Evolutionary conservation across 2,329 filamentous ascomycete genomes (phyloP).

Genomic region (Purpureocillium takamizusanense): DNA sequence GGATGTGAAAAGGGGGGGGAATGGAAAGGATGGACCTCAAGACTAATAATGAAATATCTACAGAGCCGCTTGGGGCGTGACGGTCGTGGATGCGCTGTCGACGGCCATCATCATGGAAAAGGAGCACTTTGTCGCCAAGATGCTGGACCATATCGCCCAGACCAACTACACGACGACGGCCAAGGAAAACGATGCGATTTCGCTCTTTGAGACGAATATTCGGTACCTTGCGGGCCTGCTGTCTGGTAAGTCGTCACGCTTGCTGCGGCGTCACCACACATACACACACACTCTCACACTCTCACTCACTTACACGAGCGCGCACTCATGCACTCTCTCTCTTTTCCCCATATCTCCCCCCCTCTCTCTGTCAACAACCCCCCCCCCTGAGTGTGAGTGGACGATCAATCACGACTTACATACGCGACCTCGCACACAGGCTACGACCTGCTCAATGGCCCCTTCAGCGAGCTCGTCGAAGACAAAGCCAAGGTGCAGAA

Average conservation of each 20-base stretch:
- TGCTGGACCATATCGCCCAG: slow-evolving; percentile 59
- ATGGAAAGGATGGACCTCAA: too few relatives aligned
- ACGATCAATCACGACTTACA: too few relatives aligned
- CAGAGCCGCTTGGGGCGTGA: slow-evolving; percentile 80
- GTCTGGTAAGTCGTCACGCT: slow-evolving; percentile 41
- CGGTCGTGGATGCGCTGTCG: slow-evolving; percentile 69
- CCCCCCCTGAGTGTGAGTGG: too few relatives aligned
- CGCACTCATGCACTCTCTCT: too few relatives aligned
- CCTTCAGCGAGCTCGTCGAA: slow-evolving; percentile 41
- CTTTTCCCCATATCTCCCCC: too few relatives aligned
- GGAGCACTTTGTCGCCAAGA: slow-evolving; percentile 55
- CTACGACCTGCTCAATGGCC: slow-evolving; percentile 65
- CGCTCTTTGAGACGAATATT: slow-evolving; percentile 85
- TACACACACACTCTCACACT: too few relatives aligned
- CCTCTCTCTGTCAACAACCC: too few relatives aligned
- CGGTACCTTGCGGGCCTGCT: slow-evolving; percentile 76
- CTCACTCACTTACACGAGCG: too few relatives aligned
- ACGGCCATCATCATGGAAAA: slow-evolving; percentile 74
- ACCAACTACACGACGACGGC: slow-evolving; percentile 61
- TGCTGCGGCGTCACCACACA: too few relatives aligned
- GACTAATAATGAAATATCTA: too few relatives aligned
- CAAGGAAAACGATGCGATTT: slow-evolving; percentile 42
- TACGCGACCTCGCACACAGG: too few relatives aligned
- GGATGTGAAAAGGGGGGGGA: too few relatives aligned
- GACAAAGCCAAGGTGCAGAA: slow-evolving; percentile 38